Percentiles rank a stretch among this genome's conserved stretches.
These are phyloP conservation scores for Berberis thunbergii DNA, from an alignment of 164 flowering plant species.

Conservation along the genomic window DNA sequence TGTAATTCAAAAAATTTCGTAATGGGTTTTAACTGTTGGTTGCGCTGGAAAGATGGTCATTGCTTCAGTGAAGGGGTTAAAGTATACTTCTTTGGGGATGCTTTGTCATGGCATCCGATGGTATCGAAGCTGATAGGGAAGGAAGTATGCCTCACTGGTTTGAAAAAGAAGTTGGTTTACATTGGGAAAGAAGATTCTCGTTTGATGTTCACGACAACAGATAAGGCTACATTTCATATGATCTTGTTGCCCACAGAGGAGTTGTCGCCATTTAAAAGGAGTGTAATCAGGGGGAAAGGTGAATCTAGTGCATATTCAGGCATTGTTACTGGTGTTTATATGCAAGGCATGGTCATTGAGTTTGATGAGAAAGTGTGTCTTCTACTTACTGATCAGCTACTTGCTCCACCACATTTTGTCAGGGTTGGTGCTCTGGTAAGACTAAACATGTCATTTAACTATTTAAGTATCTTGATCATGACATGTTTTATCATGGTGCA, in stretches of 20 bases:
- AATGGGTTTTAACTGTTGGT: slow-evolving; percentile 1
- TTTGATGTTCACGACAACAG: slow-evolving; percentile 49
- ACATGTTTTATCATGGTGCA: no score
- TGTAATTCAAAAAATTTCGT: slow-evolving; percentile 28
- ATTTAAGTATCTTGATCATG: no score
- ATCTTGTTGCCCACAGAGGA: slow-evolving; percentile 9
- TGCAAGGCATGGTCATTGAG: slow-evolving; percentile 78
- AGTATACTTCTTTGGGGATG: slow-evolving; percentile 50
- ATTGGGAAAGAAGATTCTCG: slow-evolving; percentile 35
- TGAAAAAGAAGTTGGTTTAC: slow-evolving; percentile 69
- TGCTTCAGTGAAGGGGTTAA: slow-evolving; percentile 22
- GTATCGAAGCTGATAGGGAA: slow-evolving; percentile 42
- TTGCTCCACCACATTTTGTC: slow-evolving; percentile 41
- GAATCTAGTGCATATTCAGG: slow-evolving; percentile 51
- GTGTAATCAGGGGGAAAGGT: slow-evolving; percentile 29
- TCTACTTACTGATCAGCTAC: slow-evolving; percentile 43
- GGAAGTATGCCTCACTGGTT: slow-evolving; percentile 30
- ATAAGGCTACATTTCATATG: slow-evolving; percentile 33
- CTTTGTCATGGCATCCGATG: slow-evolving; percentile 57
- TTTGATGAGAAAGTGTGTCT: slow-evolving; percentile 78
- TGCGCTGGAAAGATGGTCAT: slow-evolving; percentile 20
- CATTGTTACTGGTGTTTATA: slow-evolving; percentile 54
- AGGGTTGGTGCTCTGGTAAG: slow-evolving; percentile 81
- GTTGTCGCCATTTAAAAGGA: slow-evolving; percentile 3
- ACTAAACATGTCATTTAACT: neutral